Evolutionary conservation across 495 filamentous ascomycete species (phyloP).

Genomic region (Immersiella caudata): DNA sequence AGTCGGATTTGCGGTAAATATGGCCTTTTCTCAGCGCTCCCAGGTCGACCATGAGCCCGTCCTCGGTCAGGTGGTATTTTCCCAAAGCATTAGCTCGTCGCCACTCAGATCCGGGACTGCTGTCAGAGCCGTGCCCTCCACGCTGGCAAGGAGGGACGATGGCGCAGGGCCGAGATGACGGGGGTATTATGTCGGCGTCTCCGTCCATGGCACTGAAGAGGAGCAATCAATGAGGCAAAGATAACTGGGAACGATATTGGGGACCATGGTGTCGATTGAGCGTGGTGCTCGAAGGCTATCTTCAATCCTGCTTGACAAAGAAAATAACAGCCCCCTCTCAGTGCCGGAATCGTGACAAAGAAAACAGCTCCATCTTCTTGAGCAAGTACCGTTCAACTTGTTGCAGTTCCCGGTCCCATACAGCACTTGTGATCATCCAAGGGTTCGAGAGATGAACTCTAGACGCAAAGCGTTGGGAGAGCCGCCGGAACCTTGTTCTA

Average conservation of each 20-base stretch:
- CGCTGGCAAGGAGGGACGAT: conserved; percentile 22
- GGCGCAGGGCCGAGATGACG: conserved; percentile 14
- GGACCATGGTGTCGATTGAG: background rate
- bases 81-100: conserved; percentile 9
- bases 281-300: background rate
- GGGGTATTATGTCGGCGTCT: background rate
- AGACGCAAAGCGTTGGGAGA: too few species aligned
- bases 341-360: background rate
- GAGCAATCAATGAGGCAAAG: background rate
- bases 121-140: conserved; percentile 20
- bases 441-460: too few species aligned
- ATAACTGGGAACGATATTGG: background rate
- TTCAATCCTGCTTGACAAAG: background rate
- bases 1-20: conserved; percentile 28
- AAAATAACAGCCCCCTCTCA: background rate
- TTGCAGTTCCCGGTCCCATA: too few species aligned
- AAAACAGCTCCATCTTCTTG: background rate
- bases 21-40: conserved; percentile 26
- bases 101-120: background rate
- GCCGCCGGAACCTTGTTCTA: background rate
- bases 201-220: background rate
- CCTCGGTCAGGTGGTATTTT: conserved; percentile 28
- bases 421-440: too few species aligned
- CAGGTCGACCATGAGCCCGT: conserved; percentile 28
- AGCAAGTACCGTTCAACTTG: too few species aligned